Conservation (phyloP, 2,329 filamentous ascomycete species). For the Atkinsonella texensis region DNA sequence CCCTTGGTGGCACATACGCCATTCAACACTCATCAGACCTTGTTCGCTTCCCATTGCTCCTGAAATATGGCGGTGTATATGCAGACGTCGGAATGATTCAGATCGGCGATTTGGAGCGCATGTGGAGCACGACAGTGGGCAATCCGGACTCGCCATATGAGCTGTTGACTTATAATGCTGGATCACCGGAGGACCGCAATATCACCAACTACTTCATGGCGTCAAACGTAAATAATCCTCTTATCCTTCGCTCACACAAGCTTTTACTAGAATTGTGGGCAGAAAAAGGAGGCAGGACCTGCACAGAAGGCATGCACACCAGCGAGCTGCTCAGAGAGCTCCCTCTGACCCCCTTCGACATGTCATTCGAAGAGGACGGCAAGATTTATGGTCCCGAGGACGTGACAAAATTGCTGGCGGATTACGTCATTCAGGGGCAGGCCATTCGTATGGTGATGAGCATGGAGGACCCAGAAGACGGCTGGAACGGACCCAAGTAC, state of each 20-base stretch:
- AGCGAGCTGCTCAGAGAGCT: constrained; percentile 34
- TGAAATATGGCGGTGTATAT: constrained; percentile 45
- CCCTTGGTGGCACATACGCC: constrained; percentile 35
- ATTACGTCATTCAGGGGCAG: constrained; percentile 47
- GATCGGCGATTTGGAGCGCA: constrained; percentile 41
- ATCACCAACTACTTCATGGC: constrained; percentile 40
- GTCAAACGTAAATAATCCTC: constrained; percentile 24
- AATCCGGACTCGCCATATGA: constrained; percentile 33
- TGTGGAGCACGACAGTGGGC: constrained; percentile 39
- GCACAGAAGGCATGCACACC: constrained; percentile 37
- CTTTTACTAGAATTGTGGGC: constrained; percentile 42
- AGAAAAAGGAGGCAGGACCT: constrained; percentile 26
- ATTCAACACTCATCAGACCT: constrained; percentile 46
- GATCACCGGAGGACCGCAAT: constrained; percentile 19
- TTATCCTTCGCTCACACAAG: constrained; percentile 34
- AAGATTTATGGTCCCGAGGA: constrained; percentile 24
- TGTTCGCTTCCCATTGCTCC: constrained; percentile 43
- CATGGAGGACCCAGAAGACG: constrained; percentile 34
- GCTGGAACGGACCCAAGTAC: constrained; percentile 43
- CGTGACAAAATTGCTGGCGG: constrained; percentile 31
- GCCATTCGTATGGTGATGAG: constrained; percentile 38
- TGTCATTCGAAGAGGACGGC: constrained; percentile 13
- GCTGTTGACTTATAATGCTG: constrained; percentile 33
- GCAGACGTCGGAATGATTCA: constrained; percentile 44
- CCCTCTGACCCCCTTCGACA: constrained; percentile 20